Base-by-base conservation (phyloP, 2,329 filamentous ascomycete genomes). In the Corinectria fuckeliana region DNA sequence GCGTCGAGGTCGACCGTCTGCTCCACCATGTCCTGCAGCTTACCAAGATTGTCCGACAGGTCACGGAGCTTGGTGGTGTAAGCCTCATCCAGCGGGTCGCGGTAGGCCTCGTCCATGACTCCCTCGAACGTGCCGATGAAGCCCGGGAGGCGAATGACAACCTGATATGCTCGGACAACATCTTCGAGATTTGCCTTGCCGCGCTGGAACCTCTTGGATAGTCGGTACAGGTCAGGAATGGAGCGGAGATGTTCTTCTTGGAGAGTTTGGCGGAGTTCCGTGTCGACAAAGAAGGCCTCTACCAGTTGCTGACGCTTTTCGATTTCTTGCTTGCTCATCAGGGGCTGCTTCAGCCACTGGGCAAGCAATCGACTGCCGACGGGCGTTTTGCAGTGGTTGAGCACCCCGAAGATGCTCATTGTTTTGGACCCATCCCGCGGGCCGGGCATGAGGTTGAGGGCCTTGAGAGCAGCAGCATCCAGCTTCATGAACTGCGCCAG, bases 301-400 rank as follows among this genome's bases (percentile, higher is more conserved):
- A 99, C 95, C 5, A 99, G 82, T 74, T 97, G 92, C 70, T 98
- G 95, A 14, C 95, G 87, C 74, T 90, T 91, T 76, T 96, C 90
- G 51, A 99, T 98, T 57, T 96, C 93, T 2, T 84, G 82, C 63
- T 92, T 87, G 78, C 86, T 92, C 95, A 99, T 99, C 36, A 99
- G 79, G 0, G 95, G 95, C 75, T 99, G 95, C 77, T 99, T 99
- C 52, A 99, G 81, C 95, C 95, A 99, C 73, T 99, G 96, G 1
- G 94, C 90, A 26, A 99, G 81, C 58, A 99, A 76, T 47, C 96
- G 85, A 70, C 93, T 96, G 13, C 95, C 95, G 1, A 96, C 88
- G 0, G 95, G 92, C 1, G 95, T 99, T 76, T 97, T 98, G 87
- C 95, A 99, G 76, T 98, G 93, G 70, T 99, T 98, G 39, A 99